These are phyloP conservation scores for Tuber calosporum DNA, from an alignment of 495 filamentous ascomycete species.

Conservation along the genomic window DNA sequence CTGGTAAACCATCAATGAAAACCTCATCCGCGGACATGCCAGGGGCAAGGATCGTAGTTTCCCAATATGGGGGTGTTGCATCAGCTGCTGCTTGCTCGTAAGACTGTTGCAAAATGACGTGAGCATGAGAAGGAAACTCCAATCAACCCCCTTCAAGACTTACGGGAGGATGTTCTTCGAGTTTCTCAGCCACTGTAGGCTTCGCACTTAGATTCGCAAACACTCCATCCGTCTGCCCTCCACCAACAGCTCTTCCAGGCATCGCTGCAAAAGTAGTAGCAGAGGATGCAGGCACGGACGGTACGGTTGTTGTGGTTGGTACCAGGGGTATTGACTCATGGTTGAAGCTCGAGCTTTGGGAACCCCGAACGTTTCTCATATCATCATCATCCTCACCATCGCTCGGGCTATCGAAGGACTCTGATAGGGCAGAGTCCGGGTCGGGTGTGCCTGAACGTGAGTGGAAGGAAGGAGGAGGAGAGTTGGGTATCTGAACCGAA, in stretches of 20 bases:
- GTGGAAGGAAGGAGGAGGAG: conserved; percentile 89
- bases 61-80: conserved; percentile 95
- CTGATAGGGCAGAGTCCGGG: conserved; percentile 70
- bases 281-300: conserved; percentile 46
- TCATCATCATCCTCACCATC: conserved; percentile 73
- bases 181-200: conserved; percentile 74
- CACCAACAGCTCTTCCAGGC: conserved; percentile 54
- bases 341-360: conserved; percentile 42
- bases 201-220: conserved; percentile 93
- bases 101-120: conserved; percentile 54
- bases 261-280: conserved; percentile 40
- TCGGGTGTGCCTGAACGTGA: conserved; percentile 71
- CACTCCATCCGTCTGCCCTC: conserved; percentile 79
- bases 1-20: conserved; percentile 90
- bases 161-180: conserved; percentile 89
- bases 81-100: conserved; percentile 98
- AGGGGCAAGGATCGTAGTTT: conserved; percentile 92
- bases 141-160: conserved; percentile 42
- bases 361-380: conserved; percentile 51
- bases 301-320: conserved; percentile 37
- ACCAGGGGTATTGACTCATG: conserved; percentile 45
- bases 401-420: conserved; percentile 77
- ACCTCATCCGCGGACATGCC: conserved; percentile 84
- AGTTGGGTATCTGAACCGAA: conserved; percentile 57
- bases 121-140: conserved; percentile 11